These are phyloP conservation scores for Teratosphaeria gauchensis DNA, from an alignment of 2,329 filamentous ascomycete species.

Conservation along the genomic window DNA sequence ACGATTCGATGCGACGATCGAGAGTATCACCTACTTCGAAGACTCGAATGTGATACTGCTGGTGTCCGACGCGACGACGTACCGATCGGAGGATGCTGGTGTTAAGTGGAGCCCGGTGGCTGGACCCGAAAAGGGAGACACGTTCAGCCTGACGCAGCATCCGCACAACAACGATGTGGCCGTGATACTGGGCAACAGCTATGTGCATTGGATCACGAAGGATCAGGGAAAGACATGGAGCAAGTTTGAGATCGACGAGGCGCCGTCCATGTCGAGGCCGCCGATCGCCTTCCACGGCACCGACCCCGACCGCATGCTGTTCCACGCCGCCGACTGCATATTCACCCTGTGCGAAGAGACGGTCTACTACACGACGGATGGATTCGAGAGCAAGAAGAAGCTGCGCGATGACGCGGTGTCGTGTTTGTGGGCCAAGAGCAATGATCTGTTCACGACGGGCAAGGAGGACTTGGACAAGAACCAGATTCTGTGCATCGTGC, in stretches of 20 bases:
- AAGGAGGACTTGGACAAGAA: conserved; percentile 55
- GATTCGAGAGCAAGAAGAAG: conserved; percentile 60
- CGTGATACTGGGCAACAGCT: conserved; percentile 60
- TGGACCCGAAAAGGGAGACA: conserved; percentile 53
- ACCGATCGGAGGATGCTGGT: conserved; percentile 73
- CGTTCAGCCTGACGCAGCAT: conserved; percentile 61
- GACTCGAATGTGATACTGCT: conserved; percentile 75
- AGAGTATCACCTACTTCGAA: conserved; percentile 78
- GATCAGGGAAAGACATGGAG: conserved; percentile 77
- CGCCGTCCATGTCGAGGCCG: conserved; percentile 45
- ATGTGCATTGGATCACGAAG: conserved; percentile 70
- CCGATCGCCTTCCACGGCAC: conserved; percentile 70
- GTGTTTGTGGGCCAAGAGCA: conserved; percentile 81
- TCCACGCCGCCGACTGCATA: conserved; percentile 45
- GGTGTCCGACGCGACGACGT: conserved; percentile 56
- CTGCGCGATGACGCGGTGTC: conserved; percentile 61
- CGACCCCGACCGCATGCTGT: conserved; percentile 77
- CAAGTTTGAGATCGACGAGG: conserved; percentile 53
- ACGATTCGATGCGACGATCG: conserved; percentile 56
- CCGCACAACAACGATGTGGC: conserved; percentile 69
- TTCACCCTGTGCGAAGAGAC: conserved; percentile 30
- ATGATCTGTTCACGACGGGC: conserved; percentile 62
- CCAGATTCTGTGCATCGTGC: conserved; percentile 71
- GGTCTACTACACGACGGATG: conserved; percentile 72
- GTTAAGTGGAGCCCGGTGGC: conserved; percentile 60